Evolutionary conservation across 2,329 filamentous ascomycete species (phyloP), one percentile per base, ranked within the genome.

Genomic region (Penicillium frequentans): DNA sequence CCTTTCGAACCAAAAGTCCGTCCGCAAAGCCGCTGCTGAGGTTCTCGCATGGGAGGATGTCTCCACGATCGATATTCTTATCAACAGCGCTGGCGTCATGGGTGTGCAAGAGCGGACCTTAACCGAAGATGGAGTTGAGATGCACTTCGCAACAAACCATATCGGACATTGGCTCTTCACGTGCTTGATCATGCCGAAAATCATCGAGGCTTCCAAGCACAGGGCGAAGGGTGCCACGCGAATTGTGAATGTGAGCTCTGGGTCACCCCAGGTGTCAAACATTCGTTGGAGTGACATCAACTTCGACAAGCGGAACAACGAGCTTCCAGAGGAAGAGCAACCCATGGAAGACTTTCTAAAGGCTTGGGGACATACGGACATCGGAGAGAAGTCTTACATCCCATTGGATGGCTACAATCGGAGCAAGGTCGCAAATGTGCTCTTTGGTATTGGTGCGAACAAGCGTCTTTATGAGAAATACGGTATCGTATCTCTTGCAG

Each of bases 91-190:
- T 10, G 62, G 55, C 11, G 35, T 62, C 14, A 58, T 62, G 59
- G 49, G 48, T 5, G 27, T 54, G 6, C 54, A 49, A 21, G 37
- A 42, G 42, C 59, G 57, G 33, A 54, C 35, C 13, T 10, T 59
- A 14, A 56, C 33, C 11, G 5, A 54, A 11, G 70, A 77, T 29
- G 70, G 69, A 19, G 69, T 74, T 47, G 74, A 79, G 58, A 60
- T 65, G 33, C 70, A 71, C 43, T 72, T 75, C 52, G 65, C 63
- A 19, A 72, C 66, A 29, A 77, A 73, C 59, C 68, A 75, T 54
- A 57, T 76, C 13, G 65, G 69, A 24, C 59, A 70, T 54, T 68
- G 70, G 53, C 57, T 70, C n/a, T 63, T 75, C 19, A 45, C 49
- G 14, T 52, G 49, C 19, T 26, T 45, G 11, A 43, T 53, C 44